Evolutionary conservation across 1,284 basidiomycete genomes (phyloP).

Genomic region (Polyporus tsugae): DNA sequence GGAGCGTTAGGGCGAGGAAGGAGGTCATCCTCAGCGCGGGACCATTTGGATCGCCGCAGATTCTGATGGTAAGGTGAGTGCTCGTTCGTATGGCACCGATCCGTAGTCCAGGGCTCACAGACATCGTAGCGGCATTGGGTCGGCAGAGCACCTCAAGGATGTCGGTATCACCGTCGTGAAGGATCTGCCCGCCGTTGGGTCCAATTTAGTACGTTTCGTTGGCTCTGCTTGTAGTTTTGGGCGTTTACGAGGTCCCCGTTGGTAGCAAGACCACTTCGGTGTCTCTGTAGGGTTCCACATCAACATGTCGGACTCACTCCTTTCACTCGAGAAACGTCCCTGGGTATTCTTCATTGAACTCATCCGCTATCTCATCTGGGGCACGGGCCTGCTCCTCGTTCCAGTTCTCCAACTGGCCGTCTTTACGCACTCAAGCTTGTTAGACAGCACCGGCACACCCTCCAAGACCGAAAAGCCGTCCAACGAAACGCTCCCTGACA

Average conservation of each 20-base stretch:
- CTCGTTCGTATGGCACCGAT: background rate
- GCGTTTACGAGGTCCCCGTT: background rate
- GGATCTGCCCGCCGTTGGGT: slow-evolving; percentile 63
- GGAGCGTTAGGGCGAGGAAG: slow-evolving; percentile 33
- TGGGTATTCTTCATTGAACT: slow-evolving; percentile 41
- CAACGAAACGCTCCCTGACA: slow-evolving; percentile 42
- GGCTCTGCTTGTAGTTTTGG: too few relatives aligned
- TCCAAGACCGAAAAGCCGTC: slow-evolving; percentile 31
- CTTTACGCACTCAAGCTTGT: slow-evolving; percentile 39
- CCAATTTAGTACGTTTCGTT: slow-evolving; percentile 46
- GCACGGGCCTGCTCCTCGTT: slow-evolving; percentile 41
- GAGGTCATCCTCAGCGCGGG: slow-evolving; percentile 45
- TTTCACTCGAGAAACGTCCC: slow-evolving; percentile 34
- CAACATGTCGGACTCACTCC: slow-evolving; percentile 39
- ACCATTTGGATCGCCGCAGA: slow-evolving; percentile 48
- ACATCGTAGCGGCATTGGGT: slow-evolving; percentile 57
- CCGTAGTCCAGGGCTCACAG: background rate
- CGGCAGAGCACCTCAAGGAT: slow-evolving; percentile 55
- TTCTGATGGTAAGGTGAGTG: slow-evolving; percentile 50
- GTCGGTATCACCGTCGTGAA: slow-evolving; percentile 55
- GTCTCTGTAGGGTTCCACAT: slow-evolving; percentile 37
- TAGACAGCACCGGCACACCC: slow-evolving; percentile 37
- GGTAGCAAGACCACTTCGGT: slow-evolving; percentile 45
- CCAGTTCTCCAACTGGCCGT: slow-evolving; percentile 43
- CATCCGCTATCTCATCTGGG: slow-evolving; percentile 42